Base-by-base conservation (phyloP, 768 basidiomycete species). In the Suillus lakei region DNA sequence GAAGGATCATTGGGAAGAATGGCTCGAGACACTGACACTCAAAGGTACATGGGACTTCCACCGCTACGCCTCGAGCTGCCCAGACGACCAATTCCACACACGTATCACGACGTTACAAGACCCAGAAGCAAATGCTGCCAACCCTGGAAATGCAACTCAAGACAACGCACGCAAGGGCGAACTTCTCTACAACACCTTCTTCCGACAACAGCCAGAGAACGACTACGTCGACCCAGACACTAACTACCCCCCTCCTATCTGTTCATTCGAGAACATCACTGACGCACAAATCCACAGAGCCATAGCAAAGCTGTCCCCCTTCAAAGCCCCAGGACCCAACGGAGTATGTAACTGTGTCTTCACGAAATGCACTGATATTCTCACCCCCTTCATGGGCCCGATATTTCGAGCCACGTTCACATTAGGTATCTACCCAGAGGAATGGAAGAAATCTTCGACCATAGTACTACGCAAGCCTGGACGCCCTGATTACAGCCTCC, bases 391-490 rank as follows among this genome's bases (percentile, higher is more conserved):
- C 32, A 68, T 83, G 4, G 66, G 66, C 1, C 64, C 58, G 0
- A 71, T 83, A 1, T 82, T 71, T 66, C 21, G 70, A 6, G 77
- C 76, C 0, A 74, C 73, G 0, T 70, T 80, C 61, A 50, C 64
- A 5, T 72, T 79, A 0, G 46, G 69, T 7, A 43, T 66, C 53
- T 77, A 78, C 64, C 79, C 76, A 0, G 61, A 70, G 0, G 36
- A 44, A 13, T 81, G 79, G 77, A 69, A 68, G 38, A n/a, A 43
- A 0, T 76, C 69, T 1, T 66, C 62, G 2, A 80, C 79, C 3
- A 62, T 76, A 1, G 76, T 80, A 0, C 59, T 81, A 0, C 58
- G 69, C 5, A 82, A 81, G 63, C 79, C 77, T 23, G 77, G 77
- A 2, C 73, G 74, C 58, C 15, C 68, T 3, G 72, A 76, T 69